Base-by-base conservation (phyloP, 148 eudicot genomes). In the Vaccinium darrowii region DNA sequence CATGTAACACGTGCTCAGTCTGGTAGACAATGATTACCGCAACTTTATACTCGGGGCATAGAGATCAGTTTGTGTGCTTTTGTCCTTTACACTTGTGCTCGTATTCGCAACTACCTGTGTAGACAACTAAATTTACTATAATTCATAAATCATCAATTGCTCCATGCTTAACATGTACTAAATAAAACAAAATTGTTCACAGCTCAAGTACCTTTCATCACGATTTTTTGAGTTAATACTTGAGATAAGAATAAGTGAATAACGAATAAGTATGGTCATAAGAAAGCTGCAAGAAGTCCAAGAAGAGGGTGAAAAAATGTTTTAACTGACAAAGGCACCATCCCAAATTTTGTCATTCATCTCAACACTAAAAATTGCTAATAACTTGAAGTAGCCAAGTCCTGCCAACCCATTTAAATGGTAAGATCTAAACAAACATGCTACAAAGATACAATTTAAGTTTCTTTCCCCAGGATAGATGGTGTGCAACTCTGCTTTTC, bases 401-500 rank as follows among this genome's bases (percentile, higher is more conserved):
- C 81, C 82, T n/a, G 23, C 15, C 19, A 33, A 51, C 49, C 18
- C 58, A 57, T 51, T 69, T 19, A 71, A 27, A 78, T 5, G 43
- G 27, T 39, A 78, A 53, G n/a, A n/a, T n/a, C n/a, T n/a, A n/a
- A n/a, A n/a, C n/a, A n/a, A n/a, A n/a, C n/a, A n/a, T n/a, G n/a
- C n/a, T n/a, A n/a, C n/a, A n/a, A n/a, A n/a, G n/a, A n/a, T n/a
- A n/a, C 57, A 76, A 81, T 58, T 93, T 93, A 78, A 78, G 89
- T 91, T 82, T 89, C 92, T 87, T 91, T 93, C 27, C 95, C 95
- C 91, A 50, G 92, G 92, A 83, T 93, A 90, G 78, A 93, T 93
- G 36, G 95, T 91, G 84, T 93, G 95, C 15, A 92, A 90, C 85
- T 91, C 93, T 91, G 93, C 85, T 93, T 92, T 88, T 93, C 95